Conservation (phyloP, 306 rosid genomes). For the Cicer arietinum region DNA sequence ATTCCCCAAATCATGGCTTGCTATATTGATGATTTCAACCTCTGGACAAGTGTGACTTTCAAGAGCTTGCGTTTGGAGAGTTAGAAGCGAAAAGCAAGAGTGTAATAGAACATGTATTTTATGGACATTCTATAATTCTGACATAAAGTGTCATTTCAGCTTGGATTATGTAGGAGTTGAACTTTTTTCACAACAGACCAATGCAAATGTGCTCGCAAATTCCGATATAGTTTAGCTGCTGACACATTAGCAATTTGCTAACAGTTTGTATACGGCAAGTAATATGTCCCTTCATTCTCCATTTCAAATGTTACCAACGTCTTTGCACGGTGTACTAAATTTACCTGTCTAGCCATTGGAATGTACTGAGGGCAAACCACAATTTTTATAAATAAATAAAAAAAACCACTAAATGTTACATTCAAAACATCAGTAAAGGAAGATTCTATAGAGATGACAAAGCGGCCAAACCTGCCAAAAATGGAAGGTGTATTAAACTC, state of each 20-base stretch:
- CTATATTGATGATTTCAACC: conserved; percentile 4
- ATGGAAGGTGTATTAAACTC: too few species aligned
- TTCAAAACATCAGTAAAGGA: too few species aligned
- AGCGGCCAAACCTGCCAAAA: too few species aligned
- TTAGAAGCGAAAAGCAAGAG: conserved; percentile 7
- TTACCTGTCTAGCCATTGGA: too few species aligned
- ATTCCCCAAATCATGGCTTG: neutral
- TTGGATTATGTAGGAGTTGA: neutral
- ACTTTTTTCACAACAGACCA: neutral
- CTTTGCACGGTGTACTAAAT: neutral
- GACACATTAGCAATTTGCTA: neutral
- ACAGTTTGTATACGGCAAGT: neutral
- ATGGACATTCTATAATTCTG: neutral
- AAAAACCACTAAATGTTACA: too few species aligned
- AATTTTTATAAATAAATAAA: too few species aligned
- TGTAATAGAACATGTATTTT: neutral
- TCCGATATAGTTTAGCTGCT: neutral
- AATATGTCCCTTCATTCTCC: neutral
- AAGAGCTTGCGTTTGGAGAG: conserved; percentile 9
- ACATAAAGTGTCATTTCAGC: neutral
- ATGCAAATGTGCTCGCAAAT: neutral
- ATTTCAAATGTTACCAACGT: neutral
- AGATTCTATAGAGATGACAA: too few species aligned
- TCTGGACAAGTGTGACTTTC: neutral
- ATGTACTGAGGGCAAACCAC: too few species aligned